Percentiles rank a stretch among this genome's conserved stretches.
These are phyloP conservation scores for Erysimum cheiranthoides DNA, from an alignment of 345 rosid genomes.

Conservation along the genomic window DNA sequence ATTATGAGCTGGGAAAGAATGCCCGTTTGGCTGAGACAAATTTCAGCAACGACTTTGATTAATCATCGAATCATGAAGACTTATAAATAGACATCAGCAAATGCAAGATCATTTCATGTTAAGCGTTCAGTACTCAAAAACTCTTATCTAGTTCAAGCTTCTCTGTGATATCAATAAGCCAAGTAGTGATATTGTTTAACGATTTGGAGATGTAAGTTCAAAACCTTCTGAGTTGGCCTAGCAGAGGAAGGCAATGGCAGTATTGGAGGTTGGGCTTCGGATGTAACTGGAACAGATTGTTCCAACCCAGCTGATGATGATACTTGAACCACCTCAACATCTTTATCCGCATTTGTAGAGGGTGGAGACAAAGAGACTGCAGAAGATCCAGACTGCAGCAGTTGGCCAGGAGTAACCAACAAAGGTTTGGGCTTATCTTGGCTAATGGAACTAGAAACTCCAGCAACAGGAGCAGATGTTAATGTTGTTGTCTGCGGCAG, in stretches of 20 bases:
- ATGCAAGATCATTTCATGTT: slow-evolving; percentile 18
- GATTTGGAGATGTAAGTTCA: neutral
- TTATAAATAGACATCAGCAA: slow-evolving; percentile 11
- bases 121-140: neutral
- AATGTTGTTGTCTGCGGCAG: slow-evolving; percentile 56
- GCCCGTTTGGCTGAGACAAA: slow-evolving; percentile 64
- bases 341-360: slow-evolving; percentile 60
- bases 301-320: slow-evolving; percentile 56
- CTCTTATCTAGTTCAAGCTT: slow-evolving; percentile 5
- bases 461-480: slow-evolving; percentile 50
- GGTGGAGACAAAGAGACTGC: slow-evolving; percentile 53
- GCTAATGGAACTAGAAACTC: slow-evolving; percentile 54
- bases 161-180: neutral
- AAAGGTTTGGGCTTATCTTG: slow-evolving; percentile 57
- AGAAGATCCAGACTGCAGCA: slow-evolving; percentile 64
- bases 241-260: slow-evolving; percentile 80
- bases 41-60: neutral
- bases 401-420: slow-evolving; percentile 77
- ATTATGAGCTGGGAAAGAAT: slow-evolving; percentile 57
- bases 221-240: slow-evolving; percentile 53
- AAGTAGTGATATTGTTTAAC: neutral
- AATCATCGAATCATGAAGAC: slow-evolving; percentile 28
- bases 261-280: slow-evolving; percentile 77
- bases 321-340: slow-evolving; percentile 75
- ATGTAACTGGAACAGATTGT: slow-evolving; percentile 54